Base-by-base conservation (phyloP, 208 protist genomes). In the Acanthamoeba castellanii region DNA sequence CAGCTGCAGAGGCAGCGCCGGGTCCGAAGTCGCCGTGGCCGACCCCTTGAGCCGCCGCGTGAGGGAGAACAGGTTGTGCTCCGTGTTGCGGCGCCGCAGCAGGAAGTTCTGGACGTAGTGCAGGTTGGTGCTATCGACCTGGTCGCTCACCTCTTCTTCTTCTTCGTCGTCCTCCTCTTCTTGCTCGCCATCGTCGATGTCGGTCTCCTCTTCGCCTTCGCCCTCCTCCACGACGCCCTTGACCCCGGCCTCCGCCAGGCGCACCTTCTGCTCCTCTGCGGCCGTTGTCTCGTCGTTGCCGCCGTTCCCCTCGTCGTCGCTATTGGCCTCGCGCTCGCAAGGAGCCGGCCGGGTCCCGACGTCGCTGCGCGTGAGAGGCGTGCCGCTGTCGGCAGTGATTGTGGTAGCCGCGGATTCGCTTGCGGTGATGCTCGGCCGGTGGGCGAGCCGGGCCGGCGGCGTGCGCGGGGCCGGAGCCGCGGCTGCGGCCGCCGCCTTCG, bases 31-130 rank as follows among this genome's bases (percentile, higher is more conserved):
- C 8, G 30, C 20, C 22, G 14, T 30, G 14, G 34, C 32, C 72
- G 72, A 81, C 42, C 78, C 47, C 5, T 37, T 50, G 45, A 85
- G 47, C 50, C 78, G 37, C 45, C n/a, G 14, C n/a, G 78, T 59
- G 37, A 85, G 78, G 20, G 78, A 85, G 45, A 85, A 52, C 13
- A 82, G 1, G 37, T 85, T 55, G 32, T 47, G 42, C 6, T 22
- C 57, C 11, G 47, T 45, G 55, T 92, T 92, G 55, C 85, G 55
- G 25, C 34, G 34, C 25, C 85, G 85, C 37, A 92, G 85, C 7
- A 92, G 20, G 45, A 76, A 92, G 42, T 92, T 92, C n/a, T 72
- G 85, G 55, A 92, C 85, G 64, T 92, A 92, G 18, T 92, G 14
- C 2, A 92, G 14, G 64, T 66, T 92, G 27, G 55, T 89, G 61